Evolutionary conservation across 78 protist genomes (phyloP).

Genomic region (Speleostelium caveatum): DNA sequence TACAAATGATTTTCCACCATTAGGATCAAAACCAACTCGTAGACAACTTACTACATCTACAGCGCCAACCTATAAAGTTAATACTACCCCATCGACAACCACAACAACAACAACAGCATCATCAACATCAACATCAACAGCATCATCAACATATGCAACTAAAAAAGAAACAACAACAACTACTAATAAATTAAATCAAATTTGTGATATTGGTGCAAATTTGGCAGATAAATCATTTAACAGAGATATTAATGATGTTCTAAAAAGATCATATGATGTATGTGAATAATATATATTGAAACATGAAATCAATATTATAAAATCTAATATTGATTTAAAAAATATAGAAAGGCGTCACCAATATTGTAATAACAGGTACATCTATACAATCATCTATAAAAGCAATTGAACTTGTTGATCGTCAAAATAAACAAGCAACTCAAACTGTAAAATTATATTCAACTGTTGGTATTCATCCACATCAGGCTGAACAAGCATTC

Average conservation of each 20-base stretch:
- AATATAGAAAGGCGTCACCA: slow-evolving; percentile 38
- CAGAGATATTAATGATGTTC: slow-evolving; percentile 28
- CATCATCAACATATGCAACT: background rate
- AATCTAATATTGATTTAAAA: background rate
- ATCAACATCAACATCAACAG: background rate
- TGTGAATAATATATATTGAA: background rate
- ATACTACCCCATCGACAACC: no score
- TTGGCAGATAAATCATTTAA: slow-evolving; percentile 69
- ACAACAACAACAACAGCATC: no score
- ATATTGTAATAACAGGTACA: slow-evolving; percentile 71
- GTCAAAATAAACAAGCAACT: slow-evolving; percentile 6
- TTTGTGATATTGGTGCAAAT: slow-evolving; percentile 83
- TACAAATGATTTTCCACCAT: no score
- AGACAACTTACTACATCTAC: no score
- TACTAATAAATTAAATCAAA: background rate
- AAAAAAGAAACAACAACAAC: background rate
- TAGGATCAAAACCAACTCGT: no score
- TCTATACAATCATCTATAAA: slow-evolving; percentile 29
- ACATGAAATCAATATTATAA: background rate
- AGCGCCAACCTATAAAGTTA: no score
- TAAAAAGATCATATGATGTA: slow-evolving; percentile 31
- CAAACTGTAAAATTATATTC: slow-evolving; percentile 25
- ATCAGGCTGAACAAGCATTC: slow-evolving; percentile 61
- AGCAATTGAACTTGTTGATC: slow-evolving; percentile 54
- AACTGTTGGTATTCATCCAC: slow-evolving; percentile 84